Percentiles rank a stretch among this genome's conserved stretches.
Conservation (phyloP, 345 rosid genomes). For the Odontarrhena argentea region DNA sequence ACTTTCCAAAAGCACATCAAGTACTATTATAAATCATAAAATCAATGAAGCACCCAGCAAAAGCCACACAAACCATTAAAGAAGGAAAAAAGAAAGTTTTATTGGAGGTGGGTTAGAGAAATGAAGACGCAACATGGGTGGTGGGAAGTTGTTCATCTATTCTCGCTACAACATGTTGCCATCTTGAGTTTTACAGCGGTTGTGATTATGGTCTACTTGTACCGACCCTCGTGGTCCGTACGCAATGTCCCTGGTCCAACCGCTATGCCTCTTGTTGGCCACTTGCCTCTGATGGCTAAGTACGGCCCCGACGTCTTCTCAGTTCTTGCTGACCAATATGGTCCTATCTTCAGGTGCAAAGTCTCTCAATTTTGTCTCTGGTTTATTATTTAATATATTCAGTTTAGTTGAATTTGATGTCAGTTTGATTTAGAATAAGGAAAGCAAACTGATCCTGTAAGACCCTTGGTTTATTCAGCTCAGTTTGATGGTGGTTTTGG, state of each 20-base stretch:
- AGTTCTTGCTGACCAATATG: constrained; percentile 73
- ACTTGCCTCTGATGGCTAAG: constrained; percentile 83
- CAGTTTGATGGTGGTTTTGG: not conserved
- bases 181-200: constrained; percentile 32
- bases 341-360: constrained; percentile 72
- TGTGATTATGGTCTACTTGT: constrained; percentile 52
- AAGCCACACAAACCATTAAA: constrained; percentile 16
- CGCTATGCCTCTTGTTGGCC: constrained; percentile 64
- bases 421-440: not conserved
- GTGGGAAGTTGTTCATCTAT: constrained; percentile 33
- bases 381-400: no score
- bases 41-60: constrained; percentile 31
- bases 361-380: no score
- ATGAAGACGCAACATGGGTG: constrained; percentile 42
- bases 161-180: constrained; percentile 20
- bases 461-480: not conserved
- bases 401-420: not conserved
- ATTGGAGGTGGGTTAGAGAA: constrained; percentile 29
- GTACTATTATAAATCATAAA: constrained; percentile 27
- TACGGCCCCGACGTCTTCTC: constrained; percentile 82
- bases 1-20: constrained; percentile 36
- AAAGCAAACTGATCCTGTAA: not conserved
- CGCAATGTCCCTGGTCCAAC: constrained; percentile 64
- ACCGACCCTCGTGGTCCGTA: constrained; percentile 60
- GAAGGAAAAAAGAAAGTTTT: constrained; percentile 1